Evolutionary conservation across 345 rosid species (phyloP).

Genomic region (Angophora floribunda): DNA sequence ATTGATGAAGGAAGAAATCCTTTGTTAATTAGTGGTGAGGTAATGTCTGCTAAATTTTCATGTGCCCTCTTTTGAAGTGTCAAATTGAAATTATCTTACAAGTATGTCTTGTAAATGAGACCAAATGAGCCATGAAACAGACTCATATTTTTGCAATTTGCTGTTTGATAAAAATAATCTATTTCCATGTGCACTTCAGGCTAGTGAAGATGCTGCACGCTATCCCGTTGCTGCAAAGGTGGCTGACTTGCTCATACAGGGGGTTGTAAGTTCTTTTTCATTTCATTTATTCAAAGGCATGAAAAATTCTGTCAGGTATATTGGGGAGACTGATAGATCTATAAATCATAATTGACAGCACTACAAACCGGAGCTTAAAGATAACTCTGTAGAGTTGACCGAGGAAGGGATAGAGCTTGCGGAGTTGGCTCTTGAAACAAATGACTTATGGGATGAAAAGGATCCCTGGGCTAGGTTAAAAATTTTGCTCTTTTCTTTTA

Average conservation of each 20-base stretch:
- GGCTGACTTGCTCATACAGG: conserved; percentile 75
- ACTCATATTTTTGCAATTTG: background rate
- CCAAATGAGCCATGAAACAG: background rate
- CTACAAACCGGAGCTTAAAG: conserved; percentile 80
- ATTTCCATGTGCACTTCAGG: conserved; percentile 35
- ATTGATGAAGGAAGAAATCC: conserved; percentile 99
- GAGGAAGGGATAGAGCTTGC: conserved; percentile 90
- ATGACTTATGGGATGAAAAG: conserved; percentile 94
- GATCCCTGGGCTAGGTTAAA: conserved; percentile 96
- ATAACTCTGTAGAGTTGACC: conserved; percentile 93
- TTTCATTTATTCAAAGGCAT: background rate
- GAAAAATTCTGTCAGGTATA: background rate
- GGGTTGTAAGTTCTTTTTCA: conserved; percentile 33
- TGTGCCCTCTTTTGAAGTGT: background rate
- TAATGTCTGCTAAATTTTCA: conserved; percentile 11
- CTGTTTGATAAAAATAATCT: background rate
- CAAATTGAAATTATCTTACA: background rate
- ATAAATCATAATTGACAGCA: conserved; percentile 38
- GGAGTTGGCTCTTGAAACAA: conserved; percentile 93
- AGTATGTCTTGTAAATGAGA: background rate
- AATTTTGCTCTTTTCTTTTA: background rate
- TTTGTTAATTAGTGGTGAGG: conserved; percentile 93
- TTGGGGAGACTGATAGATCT: background rate
- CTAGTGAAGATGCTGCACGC: conserved; percentile 84
- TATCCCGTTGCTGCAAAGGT: conserved; percentile 97